Conservation (phyloP, 2,329 filamentous ascomycete genomes). For the Pseudogymnoascus destructans region DNA sequence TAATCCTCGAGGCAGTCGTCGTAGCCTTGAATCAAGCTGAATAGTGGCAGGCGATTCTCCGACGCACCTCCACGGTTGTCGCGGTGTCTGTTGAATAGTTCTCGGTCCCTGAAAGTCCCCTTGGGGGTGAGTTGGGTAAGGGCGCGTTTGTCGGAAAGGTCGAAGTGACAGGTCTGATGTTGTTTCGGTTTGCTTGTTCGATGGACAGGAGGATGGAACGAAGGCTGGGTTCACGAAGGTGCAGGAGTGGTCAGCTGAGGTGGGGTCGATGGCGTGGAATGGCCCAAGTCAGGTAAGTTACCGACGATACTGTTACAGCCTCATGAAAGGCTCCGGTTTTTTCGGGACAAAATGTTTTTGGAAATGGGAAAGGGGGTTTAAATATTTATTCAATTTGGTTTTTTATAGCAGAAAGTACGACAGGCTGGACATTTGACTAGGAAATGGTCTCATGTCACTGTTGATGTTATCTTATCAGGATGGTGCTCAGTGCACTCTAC, state of each 20-base stretch:
- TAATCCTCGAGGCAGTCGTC: background rate
- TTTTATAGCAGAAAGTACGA: no score
- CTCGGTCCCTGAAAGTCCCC: background rate
- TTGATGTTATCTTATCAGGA: slow-evolving; percentile 4
- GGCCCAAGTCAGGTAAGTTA: background rate
- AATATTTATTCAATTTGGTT: background rate
- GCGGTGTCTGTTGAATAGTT: background rate
- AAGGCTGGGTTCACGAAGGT: background rate
- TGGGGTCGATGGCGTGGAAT: slow-evolving; percentile 8
- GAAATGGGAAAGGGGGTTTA: background rate
- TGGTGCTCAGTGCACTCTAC: background rate
- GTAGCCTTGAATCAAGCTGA: background rate
- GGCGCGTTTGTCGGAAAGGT: background rate
- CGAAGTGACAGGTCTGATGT: background rate
- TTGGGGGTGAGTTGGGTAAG: background rate
- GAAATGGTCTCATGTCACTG: background rate
- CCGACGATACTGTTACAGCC: background rate
- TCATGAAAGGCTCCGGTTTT: background rate
- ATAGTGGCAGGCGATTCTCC: background rate
- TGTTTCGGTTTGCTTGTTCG: background rate
- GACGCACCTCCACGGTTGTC: background rate
- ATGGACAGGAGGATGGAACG: background rate
- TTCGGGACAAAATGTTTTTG: background rate
- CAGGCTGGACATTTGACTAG: background rate
- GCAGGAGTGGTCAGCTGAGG: background rate